phyloP scores from a whole-genome alignment of 805 yeast species.

The Metschnikowia lachancei region DNA sequence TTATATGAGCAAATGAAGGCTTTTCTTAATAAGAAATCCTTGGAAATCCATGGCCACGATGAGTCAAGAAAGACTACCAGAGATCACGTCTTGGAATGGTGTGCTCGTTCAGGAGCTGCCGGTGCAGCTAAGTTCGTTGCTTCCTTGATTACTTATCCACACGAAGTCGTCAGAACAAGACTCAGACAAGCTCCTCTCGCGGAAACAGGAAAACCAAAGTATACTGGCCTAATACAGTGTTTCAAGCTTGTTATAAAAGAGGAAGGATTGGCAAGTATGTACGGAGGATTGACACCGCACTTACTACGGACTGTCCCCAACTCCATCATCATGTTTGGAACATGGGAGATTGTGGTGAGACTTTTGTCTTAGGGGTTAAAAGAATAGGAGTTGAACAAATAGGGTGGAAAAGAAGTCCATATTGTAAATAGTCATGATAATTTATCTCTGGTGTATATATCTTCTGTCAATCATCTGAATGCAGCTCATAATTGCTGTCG shows the following conservation, averaged over 20 bases:
- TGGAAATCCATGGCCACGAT: conserved; percentile 32
- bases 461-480: conserved; percentile 8
- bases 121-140: conserved; percentile 95
- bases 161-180: conserved; percentile 94
- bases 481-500: conserved; percentile 13
- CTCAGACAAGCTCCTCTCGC: conserved; percentile 86
- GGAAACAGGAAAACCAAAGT: conserved; percentile 76
- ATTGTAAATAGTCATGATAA: conserved; percentile 12
- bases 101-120: conserved; percentile 95
- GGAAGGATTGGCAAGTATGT: conserved; percentile 90
- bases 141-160: conserved; percentile 91
- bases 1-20: conserved; percentile 91
- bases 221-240: conserved; percentile 85
- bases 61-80: conserved; percentile 37
- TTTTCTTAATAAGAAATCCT: conserved; percentile 53
- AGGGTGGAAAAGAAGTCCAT: neutral
- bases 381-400: neutral
- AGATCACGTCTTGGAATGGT: conserved; percentile 82
- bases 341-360: conserved; percentile 78
- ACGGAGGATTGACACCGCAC: conserved; percentile 98
- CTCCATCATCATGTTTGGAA: conserved; percentile 97
- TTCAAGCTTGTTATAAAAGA: conserved; percentile 82
- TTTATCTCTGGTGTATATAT: neutral
- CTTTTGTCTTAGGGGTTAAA: conserved; percentile 23
- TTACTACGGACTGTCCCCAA: conserved; percentile 95